Conservation (phyloP, 352 stramenopile genomes). For the Thraustochytrium aureum region DNA sequence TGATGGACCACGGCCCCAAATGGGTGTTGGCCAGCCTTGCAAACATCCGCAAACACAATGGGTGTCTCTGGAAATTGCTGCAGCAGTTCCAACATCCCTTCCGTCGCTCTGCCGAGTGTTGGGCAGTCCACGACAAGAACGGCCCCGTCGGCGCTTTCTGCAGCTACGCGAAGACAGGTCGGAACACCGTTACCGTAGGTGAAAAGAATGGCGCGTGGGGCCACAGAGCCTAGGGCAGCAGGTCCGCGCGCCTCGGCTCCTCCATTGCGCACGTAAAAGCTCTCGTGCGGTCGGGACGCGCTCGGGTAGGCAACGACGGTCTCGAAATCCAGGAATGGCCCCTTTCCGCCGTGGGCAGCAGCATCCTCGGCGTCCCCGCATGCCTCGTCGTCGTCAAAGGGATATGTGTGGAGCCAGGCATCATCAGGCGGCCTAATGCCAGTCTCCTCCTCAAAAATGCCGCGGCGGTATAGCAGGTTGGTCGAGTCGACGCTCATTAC, state of each 20-base stretch:
- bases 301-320: conserved; percentile 47
- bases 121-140: conserved; percentile 70
- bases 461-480: conserved; percentile 67
- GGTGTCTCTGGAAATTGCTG: conserved; percentile 58
- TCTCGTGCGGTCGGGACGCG: neutral
- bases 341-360: too few species aligned
- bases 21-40: conserved; percentile 68
- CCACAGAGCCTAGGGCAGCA: neutral
- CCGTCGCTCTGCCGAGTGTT: conserved; percentile 45
- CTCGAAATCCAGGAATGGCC: conserved; percentile 33
- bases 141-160: conserved; percentile 55
- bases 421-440: conserved; percentile 65
- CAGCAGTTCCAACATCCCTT: conserved; percentile 57
- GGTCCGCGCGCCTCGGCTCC: neutral
- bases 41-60: conserved; percentile 72
- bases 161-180: conserved; percentile 58
- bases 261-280: neutral
- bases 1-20: conserved; percentile 60
- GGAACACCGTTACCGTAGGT: conserved; percentile 70
- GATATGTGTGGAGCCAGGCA: conserved; percentile 65
- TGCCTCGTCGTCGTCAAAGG: conserved; percentile 33
- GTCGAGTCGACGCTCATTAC: conserved; percentile 70
- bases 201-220: conserved; percentile 62
- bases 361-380: conserved; percentile 44
- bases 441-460: conserved; percentile 61